Base-by-base conservation (phyloP, 768 basidiomycete genomes). In the Sporobolomyces phaffii region DNA sequence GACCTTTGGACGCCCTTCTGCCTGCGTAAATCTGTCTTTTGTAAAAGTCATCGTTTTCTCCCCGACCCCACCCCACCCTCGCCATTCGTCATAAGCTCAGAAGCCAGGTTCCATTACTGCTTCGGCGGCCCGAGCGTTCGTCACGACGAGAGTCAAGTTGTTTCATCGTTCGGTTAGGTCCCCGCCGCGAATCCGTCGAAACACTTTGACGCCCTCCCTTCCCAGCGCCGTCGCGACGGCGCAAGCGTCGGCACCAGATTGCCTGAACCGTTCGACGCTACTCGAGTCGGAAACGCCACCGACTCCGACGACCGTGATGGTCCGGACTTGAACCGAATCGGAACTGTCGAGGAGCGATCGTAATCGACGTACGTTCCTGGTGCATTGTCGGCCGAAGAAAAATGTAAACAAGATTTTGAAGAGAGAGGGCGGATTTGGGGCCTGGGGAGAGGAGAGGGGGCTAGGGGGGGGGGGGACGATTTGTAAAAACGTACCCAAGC, bases 211-310 rank as follows among this genome's bases (percentile, higher is more conserved):
- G 0, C 82, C 82, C 18, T 78, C 73, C 33, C 73, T 60, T 17
- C 81, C 82, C 31, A 85, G 73, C 33, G 81, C 76, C 3, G 84
- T 85, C 24, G 85, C 84, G 70, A 82, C 81, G 18, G 84, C 91
- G 8, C 92, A 85, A 1, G 85, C 84, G 52, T 79, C 77, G 13
- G 90, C 90, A 5, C 90, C 90, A 14, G 84, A 88, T 50, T 80
- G 79, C n/a, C 79, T 78, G 89, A 91, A 91, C 60, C 90, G 81
- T 58, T 78, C 76, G 17, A 81, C 84, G 3, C 84, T 85, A 26
- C 79, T 86, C 8, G 80, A 78, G 26, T 83, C 82, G 3, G 83
- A 85, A 22, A 90, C 88, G 8, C 90, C 90, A 2, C 91, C 90
- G n/a, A 87, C 86, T 3, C 90, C 91, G 50, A 92, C 83, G 60